Evolutionary conservation across 805 yeast species (phyloP).

Genomic region (Candida arabinofermentans): DNA sequence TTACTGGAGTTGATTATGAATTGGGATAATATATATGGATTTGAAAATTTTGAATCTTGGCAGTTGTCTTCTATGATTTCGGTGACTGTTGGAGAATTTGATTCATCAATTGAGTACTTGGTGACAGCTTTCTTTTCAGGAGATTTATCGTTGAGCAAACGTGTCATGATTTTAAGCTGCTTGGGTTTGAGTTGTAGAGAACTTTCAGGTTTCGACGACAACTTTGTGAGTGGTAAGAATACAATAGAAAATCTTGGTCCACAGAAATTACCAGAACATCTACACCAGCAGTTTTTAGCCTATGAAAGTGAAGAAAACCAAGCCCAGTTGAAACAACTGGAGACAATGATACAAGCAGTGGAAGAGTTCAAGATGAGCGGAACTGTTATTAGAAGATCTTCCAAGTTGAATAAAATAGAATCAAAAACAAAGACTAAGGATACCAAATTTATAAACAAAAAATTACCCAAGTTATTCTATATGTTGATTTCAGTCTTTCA

Average conservation of each 20-base stretch:
- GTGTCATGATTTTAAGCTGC: constrained; percentile 65
- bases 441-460: constrained; percentile 35
- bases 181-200: constrained; percentile 72
- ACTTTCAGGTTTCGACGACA: constrained; percentile 59
- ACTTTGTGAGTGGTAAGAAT: constrained; percentile 36
- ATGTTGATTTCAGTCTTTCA: constrained; percentile 52
- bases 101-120: constrained; percentile 40
- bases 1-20: constrained; percentile 50
- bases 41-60: constrained; percentile 57
- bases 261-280: constrained; percentile 40
- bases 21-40: constrained; percentile 53
- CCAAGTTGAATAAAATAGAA: constrained; percentile 20
- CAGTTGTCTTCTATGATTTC: constrained; percentile 64
- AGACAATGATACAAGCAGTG: constrained; percentile 9
- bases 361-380: constrained; percentile 32
- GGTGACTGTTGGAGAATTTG: constrained; percentile 47
- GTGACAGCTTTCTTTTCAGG: constrained; percentile 53
- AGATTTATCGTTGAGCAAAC: constrained; percentile 77
- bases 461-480: constrained; percentile 42
- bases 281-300: constrained; percentile 41
- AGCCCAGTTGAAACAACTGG: constrained; percentile 2
- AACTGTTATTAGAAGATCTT: constrained; percentile 39
- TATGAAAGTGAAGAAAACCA: constrained; percentile 12
- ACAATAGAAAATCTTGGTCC: constrained; percentile 24
- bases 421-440: constrained; percentile 16